Percentiles rank a stretch among this genome's conserved stretches.
These are phyloP conservation scores for Amphirosellinia nigrospora DNA, from an alignment of 495 filamentous ascomycete species.

Conservation along the genomic window DNA sequence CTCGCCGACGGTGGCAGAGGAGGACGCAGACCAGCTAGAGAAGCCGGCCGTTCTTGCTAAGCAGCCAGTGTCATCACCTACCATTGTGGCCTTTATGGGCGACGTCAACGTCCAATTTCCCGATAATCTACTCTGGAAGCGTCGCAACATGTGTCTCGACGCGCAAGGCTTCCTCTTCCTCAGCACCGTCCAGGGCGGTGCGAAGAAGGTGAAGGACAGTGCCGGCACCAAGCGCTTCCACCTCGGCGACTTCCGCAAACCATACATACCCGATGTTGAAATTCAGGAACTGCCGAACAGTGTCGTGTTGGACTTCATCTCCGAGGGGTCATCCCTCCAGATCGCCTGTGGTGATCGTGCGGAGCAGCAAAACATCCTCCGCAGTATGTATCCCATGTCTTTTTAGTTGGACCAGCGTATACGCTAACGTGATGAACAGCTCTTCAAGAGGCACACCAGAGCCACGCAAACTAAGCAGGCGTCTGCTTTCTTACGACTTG, in stretches of 20 bases:
- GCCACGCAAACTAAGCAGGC: constrained; percentile 44
- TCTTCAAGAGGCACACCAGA: constrained; percentile 56
- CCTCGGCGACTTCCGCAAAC: constrained; percentile 77
- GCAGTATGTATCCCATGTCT: constrained; percentile 57
- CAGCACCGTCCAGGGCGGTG: constrained; percentile 56
- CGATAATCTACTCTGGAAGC: constrained; percentile 91
- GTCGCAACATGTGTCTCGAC: constrained; percentile 80
- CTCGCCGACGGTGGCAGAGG: constrained; percentile 68
- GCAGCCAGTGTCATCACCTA: constrained; percentile 44
- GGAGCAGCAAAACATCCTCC: constrained; percentile 70
- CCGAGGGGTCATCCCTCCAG: constrained; percentile 82
- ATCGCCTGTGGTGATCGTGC: constrained; percentile 81
- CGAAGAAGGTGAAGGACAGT: constrained; percentile 42
- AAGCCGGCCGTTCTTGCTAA: constrained; percentile 42
- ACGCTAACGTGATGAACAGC: constrained; percentile 40
- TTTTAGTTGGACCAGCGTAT: neutral
- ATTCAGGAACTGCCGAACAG: constrained; percentile 87
- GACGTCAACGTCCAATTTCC: constrained; percentile 95
- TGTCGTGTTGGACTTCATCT: constrained; percentile 82
- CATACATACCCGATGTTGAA: constrained; percentile 84
- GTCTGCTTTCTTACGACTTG: constrained; percentile 12
- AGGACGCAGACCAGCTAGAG: constrained; percentile 56
- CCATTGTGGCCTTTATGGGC: constrained; percentile 69
- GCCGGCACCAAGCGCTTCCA: constrained; percentile 73
- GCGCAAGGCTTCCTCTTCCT: constrained; percentile 77